Evolutionary conservation across 2,329 filamentous ascomycete species (phyloP).

Genomic region (Nemania diffusa): DNA sequence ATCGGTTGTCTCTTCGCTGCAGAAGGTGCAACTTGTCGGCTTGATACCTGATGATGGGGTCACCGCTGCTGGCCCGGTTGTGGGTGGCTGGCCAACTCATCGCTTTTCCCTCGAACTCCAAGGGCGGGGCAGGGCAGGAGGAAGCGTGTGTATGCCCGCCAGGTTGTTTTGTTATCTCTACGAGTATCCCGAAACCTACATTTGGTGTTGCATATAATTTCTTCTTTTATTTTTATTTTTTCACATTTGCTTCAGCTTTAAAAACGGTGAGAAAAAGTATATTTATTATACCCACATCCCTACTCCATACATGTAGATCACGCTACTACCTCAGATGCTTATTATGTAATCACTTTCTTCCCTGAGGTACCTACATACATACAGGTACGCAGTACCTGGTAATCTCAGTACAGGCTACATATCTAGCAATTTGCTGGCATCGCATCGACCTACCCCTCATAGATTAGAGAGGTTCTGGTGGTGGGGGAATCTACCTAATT

Average conservation of each 20-base stretch:
- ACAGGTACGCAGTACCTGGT: too few relatives aligned
- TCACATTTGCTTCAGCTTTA: too few relatives aligned
- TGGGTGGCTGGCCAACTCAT: not conserved
- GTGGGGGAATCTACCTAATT: too few relatives aligned
- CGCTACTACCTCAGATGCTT: not conserved
- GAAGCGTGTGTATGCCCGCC: not conserved
- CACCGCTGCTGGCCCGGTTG: not conserved
- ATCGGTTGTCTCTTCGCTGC: not conserved
- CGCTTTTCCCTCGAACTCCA: not conserved
- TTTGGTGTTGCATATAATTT: too few relatives aligned
- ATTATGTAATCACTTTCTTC: not conserved
- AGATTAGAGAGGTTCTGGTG: not conserved
- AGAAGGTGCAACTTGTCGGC: not conserved
- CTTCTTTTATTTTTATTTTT: too few relatives aligned
- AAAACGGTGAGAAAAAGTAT: too few relatives aligned
- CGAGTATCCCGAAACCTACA: too few relatives aligned
- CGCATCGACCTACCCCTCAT: conserved; percentile 1
- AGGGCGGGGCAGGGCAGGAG: too few relatives aligned
- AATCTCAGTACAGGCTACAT: too few relatives aligned
- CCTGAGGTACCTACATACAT: too few relatives aligned
- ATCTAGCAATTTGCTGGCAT: not conserved
- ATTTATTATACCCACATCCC: too few relatives aligned
- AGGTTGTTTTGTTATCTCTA: too few relatives aligned
- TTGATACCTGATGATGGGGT: conserved; percentile 3
- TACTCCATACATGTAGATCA: not conserved